These are phyloP conservation scores for Ogataea minuta DNA, from an alignment of 805 yeast genomes.

Conservation along the genomic window DNA sequence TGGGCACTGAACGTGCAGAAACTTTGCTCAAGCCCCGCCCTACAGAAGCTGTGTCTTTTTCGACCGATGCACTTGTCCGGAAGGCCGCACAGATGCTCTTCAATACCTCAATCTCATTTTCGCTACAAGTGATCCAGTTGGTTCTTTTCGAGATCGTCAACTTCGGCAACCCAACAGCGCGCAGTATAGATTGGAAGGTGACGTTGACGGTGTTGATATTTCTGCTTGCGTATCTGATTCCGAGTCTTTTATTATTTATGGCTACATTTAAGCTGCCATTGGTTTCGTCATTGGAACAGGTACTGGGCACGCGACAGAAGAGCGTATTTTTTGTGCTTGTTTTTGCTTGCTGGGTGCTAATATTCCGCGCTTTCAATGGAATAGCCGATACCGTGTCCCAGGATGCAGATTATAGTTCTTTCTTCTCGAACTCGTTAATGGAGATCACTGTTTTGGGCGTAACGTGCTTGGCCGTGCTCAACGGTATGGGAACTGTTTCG, in stretches of 20 bases:
- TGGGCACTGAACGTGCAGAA: not conserved
- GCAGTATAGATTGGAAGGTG: slow-evolving; percentile 38
- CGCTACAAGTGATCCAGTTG: slow-evolving; percentile 28
- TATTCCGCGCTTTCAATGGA: slow-evolving; percentile 24
- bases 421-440: slow-evolving; percentile 37
- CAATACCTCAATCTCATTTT: slow-evolving; percentile 27
- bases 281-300: not conserved
- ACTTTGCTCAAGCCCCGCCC: slow-evolving; percentile 1
- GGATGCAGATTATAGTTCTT: not conserved
- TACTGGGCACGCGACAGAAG: slow-evolving; percentile 5
- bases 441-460: slow-evolving; percentile 49
- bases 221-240: slow-evolving; percentile 42
- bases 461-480: slow-evolving; percentile 46
- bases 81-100: slow-evolving; percentile 14
- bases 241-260: slow-evolving; percentile 33
- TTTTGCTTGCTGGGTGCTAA: slow-evolving; percentile 12
- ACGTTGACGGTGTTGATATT: slow-evolving; percentile 40
- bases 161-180: slow-evolving; percentile 24
- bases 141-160: slow-evolving; percentile 31
- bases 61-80: not conserved
- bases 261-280: slow-evolving; percentile 9
- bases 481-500: slow-evolving; percentile 52
- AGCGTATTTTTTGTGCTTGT: slow-evolving; percentile 10
- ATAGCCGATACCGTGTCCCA: slow-evolving; percentile 30
- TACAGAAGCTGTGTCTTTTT: not conserved